Conservation (phyloP, 2,329 filamentous ascomycete species). For the Diaporthe helianthi region DNA sequence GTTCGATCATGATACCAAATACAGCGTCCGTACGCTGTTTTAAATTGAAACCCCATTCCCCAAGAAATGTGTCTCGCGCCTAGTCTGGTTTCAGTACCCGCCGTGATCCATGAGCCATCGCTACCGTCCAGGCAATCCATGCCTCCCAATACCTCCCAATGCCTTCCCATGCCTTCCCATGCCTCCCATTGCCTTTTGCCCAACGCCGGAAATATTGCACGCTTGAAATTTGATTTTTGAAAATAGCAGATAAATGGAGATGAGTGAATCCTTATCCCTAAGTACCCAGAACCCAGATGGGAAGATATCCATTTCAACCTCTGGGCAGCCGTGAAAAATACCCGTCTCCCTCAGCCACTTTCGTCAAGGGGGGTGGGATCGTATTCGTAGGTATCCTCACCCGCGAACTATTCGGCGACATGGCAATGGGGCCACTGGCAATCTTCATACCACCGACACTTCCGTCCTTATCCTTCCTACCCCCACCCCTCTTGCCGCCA, state of each 20-base stretch:
- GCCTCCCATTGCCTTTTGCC: not conserved
- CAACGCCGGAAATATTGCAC: conserved; percentile 4
- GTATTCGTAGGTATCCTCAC: conserved; percentile 54
- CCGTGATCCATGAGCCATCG: not conserved
- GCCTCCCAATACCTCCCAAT: not conserved
- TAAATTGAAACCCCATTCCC: not conserved
- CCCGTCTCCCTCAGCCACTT: conserved; percentile 44
- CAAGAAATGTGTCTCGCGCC: not conserved
- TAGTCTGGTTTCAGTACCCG: not conserved
- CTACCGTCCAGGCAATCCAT: not conserved
- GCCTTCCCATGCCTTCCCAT: not conserved
- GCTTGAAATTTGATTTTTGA: conserved; percentile 24
- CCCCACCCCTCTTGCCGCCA: conserved; percentile 36
- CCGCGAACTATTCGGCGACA: conserved; percentile 56
- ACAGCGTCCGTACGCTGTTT: not conserved
- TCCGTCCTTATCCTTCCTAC: conserved; percentile 33
- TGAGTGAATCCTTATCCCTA: not conserved
- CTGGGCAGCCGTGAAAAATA: conserved; percentile 52
- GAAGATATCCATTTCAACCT: conserved; percentile 41
- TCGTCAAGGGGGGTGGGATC: conserved; percentile 41
- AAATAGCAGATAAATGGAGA: not conserved
- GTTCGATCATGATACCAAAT: conserved; percentile 16
- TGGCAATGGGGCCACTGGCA: conserved; percentile 37
- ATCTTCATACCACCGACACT: conserved; percentile 30
- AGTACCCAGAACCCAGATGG: not conserved